Percentiles rank a stretch among this genome's conserved stretches.
These are phyloP conservation scores for Onygenales sp. DNA, from an alignment of 2,329 filamentous ascomycete genomes.

Conservation along the genomic window DNA sequence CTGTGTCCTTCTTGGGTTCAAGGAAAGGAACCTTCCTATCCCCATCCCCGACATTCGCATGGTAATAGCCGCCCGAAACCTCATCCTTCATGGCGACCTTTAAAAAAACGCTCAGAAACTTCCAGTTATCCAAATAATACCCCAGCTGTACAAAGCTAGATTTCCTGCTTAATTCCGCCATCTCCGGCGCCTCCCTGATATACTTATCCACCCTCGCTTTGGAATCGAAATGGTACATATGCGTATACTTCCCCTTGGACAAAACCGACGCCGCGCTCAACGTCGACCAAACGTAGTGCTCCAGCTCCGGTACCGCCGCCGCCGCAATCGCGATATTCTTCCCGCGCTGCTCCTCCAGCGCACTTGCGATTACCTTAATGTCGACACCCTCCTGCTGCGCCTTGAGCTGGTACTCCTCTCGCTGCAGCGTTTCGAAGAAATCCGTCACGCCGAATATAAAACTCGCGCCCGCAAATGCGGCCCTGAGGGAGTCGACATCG, in stretches of 20 bases:
- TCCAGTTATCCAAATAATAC: too few relatives aligned
- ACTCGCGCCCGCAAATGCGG: conserved; percentile 34
- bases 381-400: conserved; percentile 17
- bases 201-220: conserved; percentile 33
- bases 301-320: conserved; percentile 24
- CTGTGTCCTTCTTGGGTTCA: too few relatives aligned
- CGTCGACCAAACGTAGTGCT: conserved; percentile 40
- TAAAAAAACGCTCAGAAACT: too few relatives aligned
- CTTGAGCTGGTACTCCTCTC: conserved; percentile 18
- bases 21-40: too few relatives aligned
- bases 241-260: conserved; percentile 21
- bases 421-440: conserved; percentile 30
- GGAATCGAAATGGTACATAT: conserved; percentile 34
- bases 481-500: conserved; percentile 17
- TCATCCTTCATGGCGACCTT: too few relatives aligned
- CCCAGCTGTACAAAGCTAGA: too few relatives aligned
- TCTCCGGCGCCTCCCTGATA: conserved; percentile 16
- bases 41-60: too few relatives aligned
- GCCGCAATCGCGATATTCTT: conserved; percentile 37
- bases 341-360: conserved; percentile 30
- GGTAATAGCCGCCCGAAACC: too few relatives aligned
- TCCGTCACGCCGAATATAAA: conserved; percentile 34
- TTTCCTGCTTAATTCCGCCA: too few relatives aligned
- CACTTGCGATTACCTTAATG: too few relatives aligned
- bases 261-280: conserved; percentile 27